Conservation (phyloP, 306 rosid genomes). For the Aeschynomene evenia region DNA sequence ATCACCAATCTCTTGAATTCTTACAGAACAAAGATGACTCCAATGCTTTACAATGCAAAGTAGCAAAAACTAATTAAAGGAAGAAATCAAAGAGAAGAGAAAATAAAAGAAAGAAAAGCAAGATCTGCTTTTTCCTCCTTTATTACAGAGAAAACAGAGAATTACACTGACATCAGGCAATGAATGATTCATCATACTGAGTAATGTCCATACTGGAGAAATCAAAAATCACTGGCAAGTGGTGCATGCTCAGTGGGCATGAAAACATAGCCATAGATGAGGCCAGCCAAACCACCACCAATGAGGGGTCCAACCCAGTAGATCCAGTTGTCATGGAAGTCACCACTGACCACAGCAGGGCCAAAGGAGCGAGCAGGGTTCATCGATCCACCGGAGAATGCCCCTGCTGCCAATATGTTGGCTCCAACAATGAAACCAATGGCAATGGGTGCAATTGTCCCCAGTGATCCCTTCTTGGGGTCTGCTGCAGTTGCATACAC, state of each 20-base stretch:
- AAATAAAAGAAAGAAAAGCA: constrained; percentile 31
- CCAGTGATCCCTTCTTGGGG: constrained; percentile 81
- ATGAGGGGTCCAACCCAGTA: constrained; percentile 92
- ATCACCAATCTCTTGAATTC: constrained; percentile 30
- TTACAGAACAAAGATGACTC: constrained; percentile 34
- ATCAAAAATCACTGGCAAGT: constrained; percentile 39
- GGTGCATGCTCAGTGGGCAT: constrained; percentile 62
- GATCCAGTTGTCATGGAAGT: constrained; percentile 76
- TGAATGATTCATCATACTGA: too few species aligned
- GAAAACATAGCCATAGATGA: constrained; percentile 56
- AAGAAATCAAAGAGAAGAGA: neutral
- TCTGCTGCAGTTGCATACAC: constrained; percentile 92
- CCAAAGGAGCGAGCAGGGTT: constrained; percentile 92
- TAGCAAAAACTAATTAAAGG: neutral
- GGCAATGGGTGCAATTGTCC: constrained; percentile 87
- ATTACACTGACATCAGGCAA: constrained; percentile 1
- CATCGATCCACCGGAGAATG: constrained; percentile 92
- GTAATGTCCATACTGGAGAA: neutral
- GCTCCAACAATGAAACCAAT: constrained; percentile 92
- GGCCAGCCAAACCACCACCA: constrained; percentile 90
- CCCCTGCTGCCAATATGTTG: constrained; percentile 84
- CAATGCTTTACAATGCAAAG: constrained; percentile 23
- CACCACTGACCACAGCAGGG: constrained; percentile 80
- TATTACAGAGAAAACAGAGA: constrained; percentile 31
- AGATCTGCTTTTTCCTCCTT: constrained; percentile 25